Conservation (phyloP, 2,329 filamentous ascomycete species). For the Seiridium unicorne region DNA sequence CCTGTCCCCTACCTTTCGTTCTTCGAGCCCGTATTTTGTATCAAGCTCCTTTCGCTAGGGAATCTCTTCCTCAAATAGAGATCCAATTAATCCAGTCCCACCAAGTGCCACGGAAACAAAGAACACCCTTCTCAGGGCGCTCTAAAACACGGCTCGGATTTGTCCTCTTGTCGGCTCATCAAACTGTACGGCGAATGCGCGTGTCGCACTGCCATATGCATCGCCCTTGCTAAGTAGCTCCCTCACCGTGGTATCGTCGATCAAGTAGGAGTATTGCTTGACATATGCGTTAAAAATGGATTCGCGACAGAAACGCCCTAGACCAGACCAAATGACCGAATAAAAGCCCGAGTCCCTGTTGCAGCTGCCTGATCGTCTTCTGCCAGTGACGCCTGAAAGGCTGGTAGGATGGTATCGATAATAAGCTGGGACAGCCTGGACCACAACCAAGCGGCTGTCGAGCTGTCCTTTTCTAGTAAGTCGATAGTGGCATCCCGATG, state of each 20-base stretch:
- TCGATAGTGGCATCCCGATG: no score
- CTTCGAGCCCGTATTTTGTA: constrained; percentile 6
- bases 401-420: constrained; percentile 33
- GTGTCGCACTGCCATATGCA: not conserved
- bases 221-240: not conserved
- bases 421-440: no score
- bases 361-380: constrained; percentile 29
- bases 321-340: constrained; percentile 37
- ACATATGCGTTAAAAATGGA: constrained; percentile 27
- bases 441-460: no score
- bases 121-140: not conserved
- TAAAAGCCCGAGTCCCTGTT: constrained; percentile 35
- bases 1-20: no score
- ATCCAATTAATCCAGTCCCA: not conserved
- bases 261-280: not conserved
- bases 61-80: constrained; percentile 5
- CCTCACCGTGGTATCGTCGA: not conserved
- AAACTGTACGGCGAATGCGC: not conserved
- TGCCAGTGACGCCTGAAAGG: constrained; percentile 31
- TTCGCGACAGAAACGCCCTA: constrained; percentile 40
- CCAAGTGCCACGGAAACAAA: not conserved
- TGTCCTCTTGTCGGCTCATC: not conserved
- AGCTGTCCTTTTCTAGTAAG: no score
- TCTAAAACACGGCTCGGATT: not conserved
- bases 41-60: constrained; percentile 3